phyloP scores from a whole-genome alignment of 768 basidiomycete genomes.

The Boletus sp. region DNA sequence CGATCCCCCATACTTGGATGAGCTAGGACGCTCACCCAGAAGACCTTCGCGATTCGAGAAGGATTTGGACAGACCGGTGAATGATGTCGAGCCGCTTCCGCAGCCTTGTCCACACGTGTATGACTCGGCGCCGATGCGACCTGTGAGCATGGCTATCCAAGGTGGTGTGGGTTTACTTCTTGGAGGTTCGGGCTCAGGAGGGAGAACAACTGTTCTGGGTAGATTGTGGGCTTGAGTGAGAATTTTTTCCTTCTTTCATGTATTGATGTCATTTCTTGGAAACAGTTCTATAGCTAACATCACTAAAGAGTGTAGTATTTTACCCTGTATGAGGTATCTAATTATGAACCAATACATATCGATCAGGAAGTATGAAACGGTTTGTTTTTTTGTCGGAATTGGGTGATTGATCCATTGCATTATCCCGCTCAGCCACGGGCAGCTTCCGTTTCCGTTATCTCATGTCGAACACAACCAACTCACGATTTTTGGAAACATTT shows the following conservation, averaged over 20 bases:
- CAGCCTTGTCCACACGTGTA: conserved; percentile 80
- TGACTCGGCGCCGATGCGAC: conserved; percentile 70
- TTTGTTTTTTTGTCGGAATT: background rate
- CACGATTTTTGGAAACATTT: conserved; percentile 44
- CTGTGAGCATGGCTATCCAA: conserved; percentile 71
- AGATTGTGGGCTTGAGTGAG: conserved; percentile 47
- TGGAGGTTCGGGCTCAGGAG: conserved; percentile 32
- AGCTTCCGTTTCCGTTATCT: background rate
- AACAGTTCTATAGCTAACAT: background rate
- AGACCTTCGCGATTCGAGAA: conserved; percentile 75
- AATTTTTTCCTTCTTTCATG: background rate
- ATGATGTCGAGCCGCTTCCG: conserved; percentile 43
- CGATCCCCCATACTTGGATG: conserved; percentile 45
- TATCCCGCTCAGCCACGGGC: too few relatives aligned
- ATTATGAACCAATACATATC: background rate
- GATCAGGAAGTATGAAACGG: background rate
- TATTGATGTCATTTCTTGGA: background rate
- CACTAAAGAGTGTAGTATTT: background rate
- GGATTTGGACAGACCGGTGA: conserved; percentile 57
- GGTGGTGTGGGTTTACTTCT: conserved; percentile 67
- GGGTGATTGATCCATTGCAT: background rate
- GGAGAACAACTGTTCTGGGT: conserved; percentile 55
- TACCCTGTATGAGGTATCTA: background rate
- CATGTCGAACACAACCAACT: background rate
- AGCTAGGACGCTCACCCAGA: conserved; percentile 48